A percentile compares a stretch with the other conserved stretches of the same genome.
These are phyloP conservation scores for Physaria fendleri DNA, from an alignment of 345 rosid genomes.

Conservation along the genomic window DNA sequence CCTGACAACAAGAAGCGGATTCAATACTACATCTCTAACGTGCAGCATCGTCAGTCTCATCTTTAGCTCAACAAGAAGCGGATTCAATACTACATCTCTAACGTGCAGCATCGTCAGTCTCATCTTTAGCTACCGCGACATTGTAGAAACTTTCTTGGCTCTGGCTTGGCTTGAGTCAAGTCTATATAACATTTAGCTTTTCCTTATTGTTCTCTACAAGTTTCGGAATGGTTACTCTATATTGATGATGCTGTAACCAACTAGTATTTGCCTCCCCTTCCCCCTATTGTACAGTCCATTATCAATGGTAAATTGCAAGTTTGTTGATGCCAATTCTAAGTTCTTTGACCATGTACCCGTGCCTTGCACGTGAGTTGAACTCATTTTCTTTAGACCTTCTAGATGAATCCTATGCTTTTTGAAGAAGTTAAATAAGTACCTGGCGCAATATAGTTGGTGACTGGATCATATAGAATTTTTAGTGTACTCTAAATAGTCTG, in stretches of 20 bases:
- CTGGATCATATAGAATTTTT: constrained; percentile 15
- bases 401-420: neutral
- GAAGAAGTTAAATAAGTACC: neutral
- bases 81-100: constrained; percentile 48
- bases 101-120: constrained; percentile 48
- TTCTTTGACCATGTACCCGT: neutral
- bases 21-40: constrained; percentile 44
- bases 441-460: neutral
- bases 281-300: constrained; percentile 14
- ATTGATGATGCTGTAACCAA: constrained; percentile 16
- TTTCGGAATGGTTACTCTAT: constrained; percentile 10
- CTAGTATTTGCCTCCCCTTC: constrained; percentile 16
- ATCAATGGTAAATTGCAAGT: constrained; percentile 3
- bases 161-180: neutral
- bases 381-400: neutral
- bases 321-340: neutral
- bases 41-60: constrained; percentile 50
- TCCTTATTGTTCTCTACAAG: neutral
- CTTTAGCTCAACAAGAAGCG: constrained; percentile 36
- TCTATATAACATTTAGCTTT: constrained; percentile 12
- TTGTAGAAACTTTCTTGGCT: constrained; percentile 22
- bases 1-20: constrained; percentile 45
- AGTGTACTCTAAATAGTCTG: neutral
- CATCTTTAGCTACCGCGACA: constrained; percentile 30
- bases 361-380: neutral